Percentiles rank a stretch among this genome's conserved stretches.
phyloP scores from a whole-genome alignment of 2,329 filamentous ascomycete genomes.

The Exutisphaerella laricina region DNA sequence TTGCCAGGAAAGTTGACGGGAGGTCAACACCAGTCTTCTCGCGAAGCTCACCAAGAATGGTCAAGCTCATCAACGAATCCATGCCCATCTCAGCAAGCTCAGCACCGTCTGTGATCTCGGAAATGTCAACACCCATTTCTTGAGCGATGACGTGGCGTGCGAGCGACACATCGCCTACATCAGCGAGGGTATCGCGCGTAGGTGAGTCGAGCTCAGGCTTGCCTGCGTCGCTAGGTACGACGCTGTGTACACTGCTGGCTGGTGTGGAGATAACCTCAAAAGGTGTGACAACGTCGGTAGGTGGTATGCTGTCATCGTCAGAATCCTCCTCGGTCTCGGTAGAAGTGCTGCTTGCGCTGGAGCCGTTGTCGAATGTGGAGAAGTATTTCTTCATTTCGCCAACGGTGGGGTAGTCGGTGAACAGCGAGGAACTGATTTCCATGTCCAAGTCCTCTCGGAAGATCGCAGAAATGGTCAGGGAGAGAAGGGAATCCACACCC shows the following conservation, averaged over 20 bases:
- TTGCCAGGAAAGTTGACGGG: conserved; percentile 52
- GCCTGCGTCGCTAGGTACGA: conserved; percentile 37
- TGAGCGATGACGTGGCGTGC: conserved; percentile 47
- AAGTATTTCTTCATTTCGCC: conserved; percentile 57
- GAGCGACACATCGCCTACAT: conserved; percentile 40
- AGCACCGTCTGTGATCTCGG: conserved; percentile 49
- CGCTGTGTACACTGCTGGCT: conserved; percentile 45
- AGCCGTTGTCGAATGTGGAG: conserved; percentile 40
- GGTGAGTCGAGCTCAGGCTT: conserved; percentile 35
- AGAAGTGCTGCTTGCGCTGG: conserved; percentile 26
- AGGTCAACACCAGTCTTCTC: conserved; percentile 48
- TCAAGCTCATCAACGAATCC: conserved; percentile 51
- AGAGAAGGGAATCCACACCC: conserved; percentile 57
- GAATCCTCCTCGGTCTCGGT: conserved; percentile 34
- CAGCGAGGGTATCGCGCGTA: conserved; percentile 31
- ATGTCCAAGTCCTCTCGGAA: conserved; percentile 58
- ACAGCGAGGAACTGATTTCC: conserved; percentile 54
- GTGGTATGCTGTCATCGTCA: conserved; percentile 39
- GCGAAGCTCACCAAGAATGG: conserved; percentile 46
- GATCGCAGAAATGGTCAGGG: conserved; percentile 55
- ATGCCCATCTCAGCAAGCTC: conserved; percentile 57
- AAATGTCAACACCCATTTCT: conserved; percentile 62
- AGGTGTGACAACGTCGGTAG: conserved; percentile 40
- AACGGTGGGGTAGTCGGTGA: conserved; percentile 56
- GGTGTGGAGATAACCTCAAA: conserved; percentile 42